Percentiles rank a stretch among this genome's conserved stretches.
Evolutionary conservation across 1,284 basidiomycete genomes (phyloP).

Genomic region (Phellopilus nigrolimitatus): DNA sequence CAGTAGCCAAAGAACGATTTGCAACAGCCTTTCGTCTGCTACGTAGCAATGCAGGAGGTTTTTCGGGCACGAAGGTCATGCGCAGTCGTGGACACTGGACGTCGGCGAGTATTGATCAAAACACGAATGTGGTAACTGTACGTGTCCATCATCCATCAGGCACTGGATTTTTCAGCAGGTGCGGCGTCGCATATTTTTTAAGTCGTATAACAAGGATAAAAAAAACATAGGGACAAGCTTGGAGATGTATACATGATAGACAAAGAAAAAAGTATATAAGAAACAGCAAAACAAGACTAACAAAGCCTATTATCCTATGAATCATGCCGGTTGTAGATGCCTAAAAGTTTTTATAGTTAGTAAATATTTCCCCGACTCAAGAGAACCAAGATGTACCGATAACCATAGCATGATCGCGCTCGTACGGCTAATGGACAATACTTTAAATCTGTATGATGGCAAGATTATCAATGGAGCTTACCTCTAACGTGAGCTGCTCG

Average conservation of each 20-base stretch:
- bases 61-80: too few species aligned
- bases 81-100: not conserved
- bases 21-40: too few species aligned
- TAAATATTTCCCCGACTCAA: conserved; percentile 3
- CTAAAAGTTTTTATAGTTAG: conserved; percentile 30
- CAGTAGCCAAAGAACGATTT: not conserved
- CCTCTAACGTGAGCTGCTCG: conserved; percentile 87
- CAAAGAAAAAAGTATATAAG: conserved; percentile 6
- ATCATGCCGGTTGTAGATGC: conserved; percentile 51
- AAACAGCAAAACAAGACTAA: conserved; percentile 17
- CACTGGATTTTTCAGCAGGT: too few species aligned
- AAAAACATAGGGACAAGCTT: not conserved
- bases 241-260: conserved; percentile 6
- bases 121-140: conserved; percentile 6
- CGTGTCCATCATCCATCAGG: not conserved
- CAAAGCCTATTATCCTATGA: conserved; percentile 24
- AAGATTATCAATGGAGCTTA: conserved; percentile 3
- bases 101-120: not conserved
- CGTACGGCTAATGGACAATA: conserved; percentile 48
- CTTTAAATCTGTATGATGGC: conserved; percentile 1
- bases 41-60: too few species aligned
- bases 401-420: conserved; percentile 83
- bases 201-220: not conserved
- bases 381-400: conserved; percentile 40
- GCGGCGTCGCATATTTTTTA: not conserved